Evolutionary conservation across 2,329 filamentous ascomycete species (phyloP).

Genomic region (Epichloe aotearoae): DNA sequence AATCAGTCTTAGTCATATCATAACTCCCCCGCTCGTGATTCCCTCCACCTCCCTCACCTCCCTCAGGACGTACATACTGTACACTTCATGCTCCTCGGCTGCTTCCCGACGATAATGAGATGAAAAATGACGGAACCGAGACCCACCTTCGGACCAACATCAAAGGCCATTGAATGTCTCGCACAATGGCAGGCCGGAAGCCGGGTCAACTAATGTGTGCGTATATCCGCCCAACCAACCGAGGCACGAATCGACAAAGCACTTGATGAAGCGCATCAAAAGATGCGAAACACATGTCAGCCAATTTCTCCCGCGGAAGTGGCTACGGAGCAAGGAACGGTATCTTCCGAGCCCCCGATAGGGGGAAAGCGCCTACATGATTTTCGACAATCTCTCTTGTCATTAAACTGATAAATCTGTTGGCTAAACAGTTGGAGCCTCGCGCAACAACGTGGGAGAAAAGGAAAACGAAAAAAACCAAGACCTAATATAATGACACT

Average conservation of each 20-base stretch:
- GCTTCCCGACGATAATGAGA: too few relatives aligned
- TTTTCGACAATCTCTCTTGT: neutral
- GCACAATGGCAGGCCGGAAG: neutral
- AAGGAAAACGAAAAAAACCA: neutral
- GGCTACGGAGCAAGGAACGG: neutral
- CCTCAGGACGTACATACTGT: too few relatives aligned
- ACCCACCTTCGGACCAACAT: too few relatives aligned
- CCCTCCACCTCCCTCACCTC: too few relatives aligned
- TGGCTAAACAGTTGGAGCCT: neutral
- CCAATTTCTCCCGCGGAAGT: neutral
- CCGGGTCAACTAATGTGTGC: neutral
- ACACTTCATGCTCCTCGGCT: too few relatives aligned
- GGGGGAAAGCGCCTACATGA: neutral
- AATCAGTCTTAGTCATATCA: too few relatives aligned
- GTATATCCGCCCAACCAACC: neutral
- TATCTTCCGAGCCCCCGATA: neutral
- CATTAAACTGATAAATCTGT: neutral
- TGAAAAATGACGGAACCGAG: too few relatives aligned
- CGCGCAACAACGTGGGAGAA: neutral
- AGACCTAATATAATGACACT: neutral
- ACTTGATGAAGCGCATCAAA: neutral
- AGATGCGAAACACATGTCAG: constrained; percentile 1
- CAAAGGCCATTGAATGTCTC: too few relatives aligned
- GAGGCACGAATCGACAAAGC: neutral
- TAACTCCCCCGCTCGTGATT: too few relatives aligned